Percentiles rank a stretch among this genome's conserved stretches.
Conservation (phyloP, 106 monocot genomes). For the Hemerocallis citrina region DNA sequence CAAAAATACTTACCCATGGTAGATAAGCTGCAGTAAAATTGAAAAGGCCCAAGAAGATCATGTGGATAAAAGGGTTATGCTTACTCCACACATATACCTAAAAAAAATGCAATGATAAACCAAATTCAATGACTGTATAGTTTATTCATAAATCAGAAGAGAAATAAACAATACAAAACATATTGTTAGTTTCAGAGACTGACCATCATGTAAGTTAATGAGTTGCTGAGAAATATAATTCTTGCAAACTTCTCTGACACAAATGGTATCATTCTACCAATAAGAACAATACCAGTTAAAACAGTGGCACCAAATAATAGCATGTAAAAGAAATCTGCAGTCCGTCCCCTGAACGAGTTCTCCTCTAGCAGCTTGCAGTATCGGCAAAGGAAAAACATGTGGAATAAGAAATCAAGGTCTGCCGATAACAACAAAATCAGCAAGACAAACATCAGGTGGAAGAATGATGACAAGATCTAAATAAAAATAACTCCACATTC, state of each 20-base stretch:
- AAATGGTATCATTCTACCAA: slow-evolving; percentile 95
- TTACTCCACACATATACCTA: slow-evolving; percentile 99
- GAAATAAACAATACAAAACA: neutral
- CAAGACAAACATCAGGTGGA: neutral
- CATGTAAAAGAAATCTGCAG: slow-evolving; percentile 98
- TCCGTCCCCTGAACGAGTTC: slow-evolving; percentile 97
- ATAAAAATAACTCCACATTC: neutral
- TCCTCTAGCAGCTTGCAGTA: slow-evolving; percentile 99
- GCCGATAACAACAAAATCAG: slow-evolving; percentile 16
- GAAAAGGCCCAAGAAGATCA: slow-evolving; percentile 97
- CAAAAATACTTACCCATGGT: slow-evolving; percentile 72
- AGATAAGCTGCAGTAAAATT: slow-evolving; percentile 93
- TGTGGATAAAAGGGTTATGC: slow-evolving; percentile 86
- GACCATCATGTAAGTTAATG: slow-evolving; percentile 99
- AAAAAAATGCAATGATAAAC: neutral
- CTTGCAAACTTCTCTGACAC: slow-evolving; percentile 77
- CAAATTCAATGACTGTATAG: neutral
- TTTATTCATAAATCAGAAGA: neutral
- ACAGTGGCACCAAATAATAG: slow-evolving; percentile 90
- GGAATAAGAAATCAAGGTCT: slow-evolving; percentile 97
- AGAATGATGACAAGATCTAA: neutral
- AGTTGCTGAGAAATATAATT: slow-evolving; percentile 93
- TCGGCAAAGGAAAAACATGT: slow-evolving; percentile 97
- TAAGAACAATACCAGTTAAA: slow-evolving; percentile 70
- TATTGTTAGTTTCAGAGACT: slow-evolving; percentile 1